These are phyloP conservation scores for Rhizopogon roseolus DNA, from an alignment of 768 basidiomycete species.

Conservation along the genomic window DNA sequence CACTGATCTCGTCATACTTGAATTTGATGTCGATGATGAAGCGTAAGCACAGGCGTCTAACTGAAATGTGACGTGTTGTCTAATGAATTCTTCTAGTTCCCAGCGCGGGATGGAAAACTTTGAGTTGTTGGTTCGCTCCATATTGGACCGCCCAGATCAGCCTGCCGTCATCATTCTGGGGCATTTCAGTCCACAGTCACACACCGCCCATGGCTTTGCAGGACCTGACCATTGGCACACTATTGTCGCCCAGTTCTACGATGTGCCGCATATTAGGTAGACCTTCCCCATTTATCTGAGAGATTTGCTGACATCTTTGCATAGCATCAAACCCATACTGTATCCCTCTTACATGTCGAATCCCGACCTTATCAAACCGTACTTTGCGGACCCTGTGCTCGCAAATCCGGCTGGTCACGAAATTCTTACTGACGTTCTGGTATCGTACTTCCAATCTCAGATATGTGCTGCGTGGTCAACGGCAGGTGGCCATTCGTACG, in stretches of 20 bases:
- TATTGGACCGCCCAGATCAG: slow-evolving; percentile 84
- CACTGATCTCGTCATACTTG: slow-evolving; percentile 92
- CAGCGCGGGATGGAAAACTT: slow-evolving; percentile 74
- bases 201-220: slow-evolving; percentile 73
- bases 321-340: slow-evolving; percentile 72
- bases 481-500: slow-evolving; percentile 60
- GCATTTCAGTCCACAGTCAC: slow-evolving; percentile 87
- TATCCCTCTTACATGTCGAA: slow-evolving; percentile 80
- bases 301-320: background rate
- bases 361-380: slow-evolving; percentile 59
- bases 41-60: slow-evolving; percentile 47
- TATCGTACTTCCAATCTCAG: slow-evolving; percentile 86
- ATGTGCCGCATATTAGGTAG: slow-evolving; percentile 84
- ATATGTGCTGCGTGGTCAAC: slow-evolving; percentile 84
- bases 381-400: slow-evolving; percentile 81
- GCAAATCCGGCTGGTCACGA: slow-evolving; percentile 79
- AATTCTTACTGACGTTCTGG: slow-evolving; percentile 85
- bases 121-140: slow-evolving; percentile 87
- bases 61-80: background rate
- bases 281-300: slow-evolving; percentile 6
- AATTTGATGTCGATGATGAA: slow-evolving; percentile 89
- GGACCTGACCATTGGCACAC: slow-evolving; percentile 91
- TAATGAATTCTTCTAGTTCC: slow-evolving; percentile 44
- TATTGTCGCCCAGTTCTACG: slow-evolving; percentile 94
- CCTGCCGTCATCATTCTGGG: slow-evolving; percentile 95